phyloP scores from a whole-genome alignment of 2,329 filamentous ascomycete genomes.

The Colletotrichum zoysiae region DNA sequence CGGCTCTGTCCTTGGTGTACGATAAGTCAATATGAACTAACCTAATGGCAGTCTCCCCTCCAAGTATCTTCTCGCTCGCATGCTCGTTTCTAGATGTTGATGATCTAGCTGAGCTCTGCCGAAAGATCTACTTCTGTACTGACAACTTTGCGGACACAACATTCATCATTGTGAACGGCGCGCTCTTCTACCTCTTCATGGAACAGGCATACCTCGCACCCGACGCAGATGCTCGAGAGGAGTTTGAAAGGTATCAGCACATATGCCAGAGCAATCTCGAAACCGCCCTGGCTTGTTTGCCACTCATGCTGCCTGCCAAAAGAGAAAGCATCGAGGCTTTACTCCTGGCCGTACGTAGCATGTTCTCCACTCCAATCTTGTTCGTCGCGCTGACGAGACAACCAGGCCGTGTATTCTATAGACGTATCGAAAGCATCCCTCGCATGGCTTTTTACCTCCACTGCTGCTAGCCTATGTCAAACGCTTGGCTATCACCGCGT shows the following conservation, averaged over 20 bases:
- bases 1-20: neutral
- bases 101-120: slow-evolving; percentile 64
- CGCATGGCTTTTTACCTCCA: slow-evolving; percentile 72
- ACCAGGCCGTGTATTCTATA: slow-evolving; percentile 70
- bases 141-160: slow-evolving; percentile 63
- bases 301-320: slow-evolving; percentile 67
- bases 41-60: slow-evolving; percentile 55
- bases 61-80: slow-evolving; percentile 63
- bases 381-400: neutral
- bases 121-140: slow-evolving; percentile 63
- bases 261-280: slow-evolving; percentile 64
- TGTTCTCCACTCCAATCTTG: neutral
- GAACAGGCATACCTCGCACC: slow-evolving; percentile 57
- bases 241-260: slow-evolving; percentile 55
- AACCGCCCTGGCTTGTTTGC: slow-evolving; percentile 63
- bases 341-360: slow-evolving; percentile 65
- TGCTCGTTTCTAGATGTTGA: slow-evolving; percentile 63
- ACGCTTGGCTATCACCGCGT: slow-evolving; percentile 71
- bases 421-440: slow-evolving; percentile 73
- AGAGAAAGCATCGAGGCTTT: slow-evolving; percentile 69
- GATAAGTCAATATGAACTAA: neutral
- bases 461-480: slow-evolving; percentile 71
- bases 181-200: slow-evolving; percentile 63
- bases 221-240: slow-evolving; percentile 48
- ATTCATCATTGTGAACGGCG: slow-evolving; percentile 64